phyloP scores from a whole-genome alignment of 495 filamentous ascomycete species.

The Podospora comata region DNA sequence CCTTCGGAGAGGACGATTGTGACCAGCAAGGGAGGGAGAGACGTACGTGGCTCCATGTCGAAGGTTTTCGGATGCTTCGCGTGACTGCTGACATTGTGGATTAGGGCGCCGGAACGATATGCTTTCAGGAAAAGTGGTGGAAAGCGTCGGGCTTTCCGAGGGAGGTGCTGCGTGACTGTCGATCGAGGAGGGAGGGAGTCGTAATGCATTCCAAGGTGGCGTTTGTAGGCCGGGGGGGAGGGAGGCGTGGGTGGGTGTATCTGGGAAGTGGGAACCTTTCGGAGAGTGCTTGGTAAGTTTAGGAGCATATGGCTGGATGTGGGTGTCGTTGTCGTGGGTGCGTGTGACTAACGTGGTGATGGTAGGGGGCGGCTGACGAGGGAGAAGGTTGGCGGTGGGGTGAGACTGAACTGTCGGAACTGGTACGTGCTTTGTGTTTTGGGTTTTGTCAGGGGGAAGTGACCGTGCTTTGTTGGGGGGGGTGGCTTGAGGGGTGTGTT shows the following conservation, averaged over 20 bases:
- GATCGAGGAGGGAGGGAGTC: constrained; percentile 60
- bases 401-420: constrained; percentile 81
- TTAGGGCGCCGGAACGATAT: constrained; percentile 73
- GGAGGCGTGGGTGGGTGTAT: constrained; percentile 61
- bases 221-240: constrained; percentile 52
- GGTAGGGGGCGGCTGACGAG: constrained; percentile 54
- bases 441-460: background rate
- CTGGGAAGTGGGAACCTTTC: constrained; percentile 90
- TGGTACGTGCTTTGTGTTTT: constrained; percentile 43
- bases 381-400: constrained; percentile 57
- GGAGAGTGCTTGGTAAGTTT: constrained; percentile 81
- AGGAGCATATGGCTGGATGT: background rate
- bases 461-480: background rate
- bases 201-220: constrained; percentile 90
- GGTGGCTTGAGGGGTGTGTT: background rate
- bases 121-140: constrained; percentile 68
- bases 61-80: background rate
- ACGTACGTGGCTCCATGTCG: constrained; percentile 32
- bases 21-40: constrained; percentile 55
- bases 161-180: constrained; percentile 68
- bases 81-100: background rate
- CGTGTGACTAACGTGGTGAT: background rate
- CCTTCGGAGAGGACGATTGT: constrained; percentile 72
- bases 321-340: no score
- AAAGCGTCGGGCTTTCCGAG: constrained; percentile 62